Evolutionary conservation across 2,329 filamentous ascomycete species (phyloP).

Genomic region (Myriosclerotinia duriaeana): DNA sequence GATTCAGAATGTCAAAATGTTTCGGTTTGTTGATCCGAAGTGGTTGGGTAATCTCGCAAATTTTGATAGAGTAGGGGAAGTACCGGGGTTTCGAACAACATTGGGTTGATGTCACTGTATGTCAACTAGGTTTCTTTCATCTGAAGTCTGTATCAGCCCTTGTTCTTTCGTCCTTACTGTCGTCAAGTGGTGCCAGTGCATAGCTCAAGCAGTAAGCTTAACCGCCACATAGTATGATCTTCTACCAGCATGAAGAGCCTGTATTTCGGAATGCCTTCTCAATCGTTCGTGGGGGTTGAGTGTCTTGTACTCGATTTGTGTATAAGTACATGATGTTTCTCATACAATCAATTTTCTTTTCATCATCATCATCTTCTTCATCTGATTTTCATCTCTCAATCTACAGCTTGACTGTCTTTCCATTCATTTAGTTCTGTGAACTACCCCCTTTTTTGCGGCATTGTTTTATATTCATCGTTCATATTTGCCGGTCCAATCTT

Average conservation of each 20-base stretch:
- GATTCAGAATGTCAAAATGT: background rate
- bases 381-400: constrained; percentile 17
- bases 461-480: constrained; percentile 27
- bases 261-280: no score
- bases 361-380: constrained; percentile 5
- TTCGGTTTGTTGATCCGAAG: background rate
- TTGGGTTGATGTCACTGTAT: background rate
- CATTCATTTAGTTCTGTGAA: constrained; percentile 40
- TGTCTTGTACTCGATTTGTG: background rate
- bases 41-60: background rate
- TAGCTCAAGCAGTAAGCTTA: background rate
- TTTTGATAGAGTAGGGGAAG: background rate
- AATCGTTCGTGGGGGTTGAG: background rate
- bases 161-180: background rate
- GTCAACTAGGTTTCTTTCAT: constrained; percentile 9
- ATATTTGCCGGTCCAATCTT: constrained; percentile 35
- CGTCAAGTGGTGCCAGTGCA: background rate
- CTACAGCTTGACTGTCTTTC: constrained; percentile 26
- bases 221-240: constrained; percentile 21
- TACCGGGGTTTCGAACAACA: background rate
- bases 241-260: background rate
- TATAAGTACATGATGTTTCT: constrained; percentile 17
- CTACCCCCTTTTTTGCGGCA: constrained; percentile 25
- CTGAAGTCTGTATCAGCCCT: constrained; percentile 17
- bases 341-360: background rate